phyloP scores from a whole-genome alignment of 768 basidiomycete genomes.

The Russula foetens region DNA sequence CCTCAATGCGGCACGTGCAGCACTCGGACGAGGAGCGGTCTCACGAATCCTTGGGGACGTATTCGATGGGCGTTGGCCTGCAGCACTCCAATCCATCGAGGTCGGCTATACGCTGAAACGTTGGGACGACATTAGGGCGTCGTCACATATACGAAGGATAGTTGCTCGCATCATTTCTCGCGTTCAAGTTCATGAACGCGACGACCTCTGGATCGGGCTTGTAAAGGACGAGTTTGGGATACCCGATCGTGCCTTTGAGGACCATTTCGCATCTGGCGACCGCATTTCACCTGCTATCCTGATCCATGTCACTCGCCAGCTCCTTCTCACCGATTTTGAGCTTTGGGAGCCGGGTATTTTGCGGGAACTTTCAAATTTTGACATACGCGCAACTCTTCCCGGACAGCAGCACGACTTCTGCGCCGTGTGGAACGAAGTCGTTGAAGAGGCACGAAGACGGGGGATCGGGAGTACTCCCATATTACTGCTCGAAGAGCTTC shows the following conservation, averaged over 20 bases:
- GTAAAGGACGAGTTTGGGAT: not conserved
- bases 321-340: not conserved
- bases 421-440: constrained; percentile 1
- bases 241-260: not conserved
- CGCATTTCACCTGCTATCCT: not conserved
- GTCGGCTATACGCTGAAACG: not conserved
- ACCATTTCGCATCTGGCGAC: not conserved
- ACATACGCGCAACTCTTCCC: not conserved
- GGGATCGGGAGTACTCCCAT: not conserved
- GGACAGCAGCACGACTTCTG: constrained; percentile 2
- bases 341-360: not conserved
- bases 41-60: not conserved
- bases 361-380: not conserved
- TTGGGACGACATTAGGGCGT: not conserved
- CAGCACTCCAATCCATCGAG: not conserved
- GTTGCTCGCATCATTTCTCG: not conserved
- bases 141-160: not conserved
- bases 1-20: not conserved
- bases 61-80: not conserved
- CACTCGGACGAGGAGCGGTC: not conserved
- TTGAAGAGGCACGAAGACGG: not conserved
- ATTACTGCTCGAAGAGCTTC: not conserved
- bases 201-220: not conserved
- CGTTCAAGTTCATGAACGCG: not conserved
- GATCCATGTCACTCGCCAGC: not conserved